Percentiles rank a stretch among this genome's conserved stretches.
Evolutionary conservation across 1,284 basidiomycete species (phyloP).

Genomic region (Puccinia novopanici): DNA sequence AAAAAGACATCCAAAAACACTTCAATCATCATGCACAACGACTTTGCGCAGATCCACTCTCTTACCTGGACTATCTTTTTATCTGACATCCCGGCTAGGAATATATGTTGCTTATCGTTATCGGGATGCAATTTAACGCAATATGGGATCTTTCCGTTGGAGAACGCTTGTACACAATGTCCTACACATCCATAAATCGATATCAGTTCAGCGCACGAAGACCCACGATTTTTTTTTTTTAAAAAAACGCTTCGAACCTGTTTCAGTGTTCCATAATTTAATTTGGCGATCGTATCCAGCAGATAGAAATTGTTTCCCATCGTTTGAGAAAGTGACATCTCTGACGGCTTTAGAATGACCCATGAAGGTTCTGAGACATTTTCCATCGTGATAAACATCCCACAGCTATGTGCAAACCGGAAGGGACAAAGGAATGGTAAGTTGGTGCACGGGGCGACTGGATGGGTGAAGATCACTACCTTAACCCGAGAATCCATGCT

Average conservation of each 20-base stretch:
- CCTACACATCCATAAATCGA: slow-evolving; percentile 58
- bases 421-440: no score
- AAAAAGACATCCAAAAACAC: not conserved
- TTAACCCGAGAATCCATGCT: slow-evolving; percentile 99
- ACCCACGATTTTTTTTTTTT: not conserved
- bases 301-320: slow-evolving; percentile 84
- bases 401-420: slow-evolving; percentile 71
- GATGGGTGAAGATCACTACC: slow-evolving; percentile 62
- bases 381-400: slow-evolving; percentile 96
- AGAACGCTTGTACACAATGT: slow-evolving; percentile 90
- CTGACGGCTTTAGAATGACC: slow-evolving; percentile 96
- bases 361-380: slow-evolving; percentile 94
- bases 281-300: slow-evolving; percentile 93
- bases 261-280: slow-evolving; percentile 99
- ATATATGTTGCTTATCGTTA: slow-evolving; percentile 90
- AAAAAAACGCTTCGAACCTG: slow-evolving; percentile 62
- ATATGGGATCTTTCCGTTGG: slow-evolving; percentile 94
- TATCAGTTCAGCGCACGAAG: not conserved
- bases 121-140: slow-evolving; percentile 94
- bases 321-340: slow-evolving; percentile 90
- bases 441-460: not conserved
- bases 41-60: not conserved
- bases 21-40: not conserved
- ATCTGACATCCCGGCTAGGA: slow-evolving; percentile 97
- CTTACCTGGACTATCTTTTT: slow-evolving; percentile 79